Percentiles rank a stretch among this genome's conserved stretches.
Conservation (phyloP, 108 stramenopile genomes). For the Skeletonema potamos region DNA sequence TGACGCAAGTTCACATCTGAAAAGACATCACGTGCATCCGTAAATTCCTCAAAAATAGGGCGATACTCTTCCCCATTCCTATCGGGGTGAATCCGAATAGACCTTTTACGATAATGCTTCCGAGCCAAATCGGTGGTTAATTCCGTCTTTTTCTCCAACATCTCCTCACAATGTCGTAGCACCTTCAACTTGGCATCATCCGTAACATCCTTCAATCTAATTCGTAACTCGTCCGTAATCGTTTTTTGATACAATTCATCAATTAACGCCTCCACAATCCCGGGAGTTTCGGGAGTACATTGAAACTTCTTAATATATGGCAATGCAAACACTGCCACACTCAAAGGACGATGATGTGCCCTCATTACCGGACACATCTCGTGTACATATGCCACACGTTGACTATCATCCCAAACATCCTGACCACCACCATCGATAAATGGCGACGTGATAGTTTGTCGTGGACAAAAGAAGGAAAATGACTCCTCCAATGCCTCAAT, state of each 20-base stretch:
- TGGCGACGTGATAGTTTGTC: background rate
- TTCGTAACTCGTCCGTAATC: constrained; percentile 15
- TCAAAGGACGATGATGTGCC: background rate
- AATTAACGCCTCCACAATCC: constrained; percentile 4
- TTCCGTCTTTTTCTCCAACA: background rate
- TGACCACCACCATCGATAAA: background rate
- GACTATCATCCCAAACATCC: background rate
- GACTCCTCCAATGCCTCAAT: background rate
- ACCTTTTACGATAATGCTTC: constrained; percentile 38
- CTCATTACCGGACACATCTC: constrained; percentile 34
- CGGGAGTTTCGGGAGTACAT: background rate
- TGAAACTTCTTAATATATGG: constrained; percentile 29
- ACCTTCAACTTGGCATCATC: constrained; percentile 5
- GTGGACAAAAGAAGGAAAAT: background rate
- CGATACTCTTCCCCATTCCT: constrained; percentile 38
- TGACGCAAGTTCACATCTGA: constrained; percentile 9
- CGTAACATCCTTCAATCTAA: constrained; percentile 1
- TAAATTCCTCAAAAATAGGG: constrained; percentile 35
- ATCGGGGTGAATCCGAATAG: constrained; percentile 43
- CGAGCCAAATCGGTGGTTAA: constrained; percentile 4
- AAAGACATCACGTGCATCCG: constrained; percentile 32
- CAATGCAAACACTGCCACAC: constrained; percentile 1
- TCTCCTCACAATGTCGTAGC: constrained; percentile 11
- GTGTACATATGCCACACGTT: constrained; percentile 18
- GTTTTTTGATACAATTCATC: constrained; percentile 24